Percentiles rank a stretch among this genome's conserved stretches.
phyloP scores from a whole-genome alignment of 2,329 filamentous ascomycete species.

The Fusarium solani-melongenae region DNA sequence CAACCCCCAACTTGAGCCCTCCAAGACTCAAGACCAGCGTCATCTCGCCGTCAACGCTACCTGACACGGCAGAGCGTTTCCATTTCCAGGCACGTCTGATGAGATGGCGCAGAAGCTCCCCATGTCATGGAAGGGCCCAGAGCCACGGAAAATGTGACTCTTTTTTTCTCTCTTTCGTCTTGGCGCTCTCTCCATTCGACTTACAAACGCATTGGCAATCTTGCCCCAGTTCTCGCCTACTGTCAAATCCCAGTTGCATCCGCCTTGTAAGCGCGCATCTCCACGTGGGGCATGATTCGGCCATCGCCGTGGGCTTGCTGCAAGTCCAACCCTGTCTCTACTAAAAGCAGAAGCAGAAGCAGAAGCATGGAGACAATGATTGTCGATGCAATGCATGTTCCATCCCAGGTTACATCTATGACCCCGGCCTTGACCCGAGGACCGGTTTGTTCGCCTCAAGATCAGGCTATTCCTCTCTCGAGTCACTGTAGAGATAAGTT shows the following conservation, averaged over 20 bases:
- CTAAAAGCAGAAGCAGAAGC: background rate
- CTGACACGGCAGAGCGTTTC: slow-evolving; percentile 7
- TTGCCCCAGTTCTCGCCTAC: background rate
- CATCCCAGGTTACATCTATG: slow-evolving; percentile 5
- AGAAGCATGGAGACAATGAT: background rate
- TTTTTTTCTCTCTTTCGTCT: slow-evolving; percentile 6
- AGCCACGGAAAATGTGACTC: slow-evolving; percentile 30
- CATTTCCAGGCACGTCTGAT: background rate
- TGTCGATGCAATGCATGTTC: slow-evolving; percentile 27
- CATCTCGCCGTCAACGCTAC: slow-evolving; percentile 38
- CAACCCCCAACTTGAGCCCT: background rate
- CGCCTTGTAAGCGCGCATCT: slow-evolving; percentile 38
- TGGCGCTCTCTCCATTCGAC: background rate
- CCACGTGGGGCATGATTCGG: slow-evolving; percentile 43
- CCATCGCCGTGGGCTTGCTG: slow-evolving; percentile 31
- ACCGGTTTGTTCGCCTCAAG: slow-evolving; percentile 8
- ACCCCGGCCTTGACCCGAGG: background rate
- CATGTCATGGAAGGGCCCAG: slow-evolving; percentile 25
- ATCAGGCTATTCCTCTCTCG: background rate
- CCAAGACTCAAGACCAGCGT: slow-evolving; percentile 4
- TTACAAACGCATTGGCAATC: background rate
- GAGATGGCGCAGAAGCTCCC: slow-evolving; percentile 6
- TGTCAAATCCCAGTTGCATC: slow-evolving; percentile 25
- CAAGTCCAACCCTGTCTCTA: background rate
- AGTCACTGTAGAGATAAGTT: background rate